Evolutionary conservation across 257 asterid species (phyloP), one percentile per base, ranked within the genome.

Genomic region (Solanum pennellii): DNA sequence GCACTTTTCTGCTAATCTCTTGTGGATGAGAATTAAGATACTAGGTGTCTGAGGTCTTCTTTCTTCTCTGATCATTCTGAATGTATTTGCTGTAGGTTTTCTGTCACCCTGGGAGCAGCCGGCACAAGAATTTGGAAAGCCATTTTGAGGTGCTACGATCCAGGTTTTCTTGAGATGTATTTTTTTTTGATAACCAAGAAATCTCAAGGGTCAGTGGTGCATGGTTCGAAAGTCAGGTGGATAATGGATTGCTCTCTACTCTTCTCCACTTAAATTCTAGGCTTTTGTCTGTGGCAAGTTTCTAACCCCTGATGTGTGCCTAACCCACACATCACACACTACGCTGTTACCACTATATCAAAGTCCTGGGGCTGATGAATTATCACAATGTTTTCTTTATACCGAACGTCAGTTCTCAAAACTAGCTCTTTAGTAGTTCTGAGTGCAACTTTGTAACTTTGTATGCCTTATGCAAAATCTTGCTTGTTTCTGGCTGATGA

Each of bases 21-120:
- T 45, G 33, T n/a, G 41, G 60, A 21, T 18, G 68, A 71, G 62
- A 74, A 18, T 27, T 23, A 45, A 85, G 27, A 25, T 23, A 27
- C 65, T 47, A 44, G 23, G 21, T 41, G 2, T 71, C 31, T 49
- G 69, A 31, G 85, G n/a, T 71, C 83, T 86, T 23, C 49, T 73
- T 86, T 87, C 88, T 79, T 88, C 25, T 42, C 90, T 88, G 41
- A 80, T 33, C 23, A 12, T 29, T 25, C 84, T 60, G 27, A 73
- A 72, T 68, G 52, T 59, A 68, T 77, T 80, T 45, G 49, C 37
- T 86, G 91, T 56, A 92, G 95, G 95, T 87, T 89, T 93, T 47
- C 82, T 93, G 88, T 83, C 92, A 74, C 65, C 89, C 68, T 92
- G 95, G 95, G 94, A 92, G 91, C 94, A 90, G 91, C 95, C 92